A percentile compares a stretch with the other conserved stretches of the same genome.
These are phyloP conservation scores for Puccinia brachypodii DNA, from an alignment of 1,284 basidiomycete species.

Conservation along the genomic window DNA sequence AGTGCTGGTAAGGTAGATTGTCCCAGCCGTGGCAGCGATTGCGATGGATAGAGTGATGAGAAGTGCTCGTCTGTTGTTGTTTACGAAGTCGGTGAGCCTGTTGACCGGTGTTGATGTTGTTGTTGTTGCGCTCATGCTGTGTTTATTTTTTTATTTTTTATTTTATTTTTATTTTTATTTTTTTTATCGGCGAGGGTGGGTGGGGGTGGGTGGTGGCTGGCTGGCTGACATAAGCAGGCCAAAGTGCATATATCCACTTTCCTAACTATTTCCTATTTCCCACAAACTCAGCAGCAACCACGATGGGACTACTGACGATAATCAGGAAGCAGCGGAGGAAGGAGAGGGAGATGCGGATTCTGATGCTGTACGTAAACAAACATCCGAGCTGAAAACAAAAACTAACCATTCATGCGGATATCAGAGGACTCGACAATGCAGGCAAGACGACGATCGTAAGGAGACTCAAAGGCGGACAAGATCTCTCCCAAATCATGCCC, in stretches of 20 bases:
- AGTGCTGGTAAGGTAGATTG: slow-evolving; percentile 40
- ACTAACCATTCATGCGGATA: neutral
- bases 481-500: slow-evolving; percentile 81
- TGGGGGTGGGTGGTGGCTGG: too few relatives aligned
- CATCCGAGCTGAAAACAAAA: neutral
- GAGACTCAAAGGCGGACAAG: slow-evolving; percentile 79
- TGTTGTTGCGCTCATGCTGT: too few relatives aligned
- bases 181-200: too few relatives aligned
- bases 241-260: too few relatives aligned
- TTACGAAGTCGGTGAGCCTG: slow-evolving; percentile 17
- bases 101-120: neutral
- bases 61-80: slow-evolving; percentile 6
- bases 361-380: slow-evolving; percentile 74
- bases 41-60: slow-evolving; percentile 41
- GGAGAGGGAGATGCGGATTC: slow-evolving; percentile 90
- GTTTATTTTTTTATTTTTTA: too few relatives aligned
- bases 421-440: slow-evolving; percentile 95
- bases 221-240: too few relatives aligned
- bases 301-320: slow-evolving; percentile 82
- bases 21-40: slow-evolving; percentile 36
- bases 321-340: slow-evolving; percentile 94
- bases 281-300: too few relatives aligned
- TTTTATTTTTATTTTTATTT: too few relatives aligned
- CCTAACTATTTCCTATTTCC: too few relatives aligned
- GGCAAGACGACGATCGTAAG: slow-evolving; percentile 98